phyloP scores from a whole-genome alignment of 1,139 yeast species.

The Magnusiomyces clavatus region DNA sequence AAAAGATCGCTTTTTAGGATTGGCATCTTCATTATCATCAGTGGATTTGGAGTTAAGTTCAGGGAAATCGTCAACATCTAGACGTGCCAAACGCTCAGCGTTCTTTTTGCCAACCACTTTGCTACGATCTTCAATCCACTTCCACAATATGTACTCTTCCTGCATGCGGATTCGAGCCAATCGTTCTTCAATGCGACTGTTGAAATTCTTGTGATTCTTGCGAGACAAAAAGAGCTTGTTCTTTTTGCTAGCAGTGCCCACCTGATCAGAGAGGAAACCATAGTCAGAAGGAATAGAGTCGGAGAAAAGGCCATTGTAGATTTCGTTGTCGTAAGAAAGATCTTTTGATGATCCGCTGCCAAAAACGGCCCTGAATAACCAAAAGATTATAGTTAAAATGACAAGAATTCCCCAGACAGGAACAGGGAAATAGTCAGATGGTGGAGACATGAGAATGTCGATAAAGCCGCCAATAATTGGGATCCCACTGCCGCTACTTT shows the following conservation, averaged over 20 bases:
- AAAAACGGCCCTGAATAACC: slow-evolving; percentile 22
- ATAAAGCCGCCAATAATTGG: slow-evolving; percentile 6
- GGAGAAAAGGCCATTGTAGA: not conserved
- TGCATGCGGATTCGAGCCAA: slow-evolving; percentile 25
- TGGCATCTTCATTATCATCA: not conserved
- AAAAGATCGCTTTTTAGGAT: slow-evolving; percentile 12
- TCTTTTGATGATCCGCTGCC: not conserved
- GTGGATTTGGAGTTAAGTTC: too few species aligned
- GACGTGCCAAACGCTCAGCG: too few species aligned
- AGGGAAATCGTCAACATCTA: too few species aligned
- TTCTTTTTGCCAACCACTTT: slow-evolving; percentile 14
- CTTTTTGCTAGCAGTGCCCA: slow-evolving; percentile 7
- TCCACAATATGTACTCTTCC: slow-evolving; percentile 68
- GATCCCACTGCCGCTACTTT: slow-evolving; percentile 3
- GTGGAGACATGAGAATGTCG: slow-evolving; percentile 10
- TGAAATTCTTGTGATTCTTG: not conserved
- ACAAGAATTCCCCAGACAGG: slow-evolving; percentile 19
- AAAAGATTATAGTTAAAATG: slow-evolving; percentile 16
- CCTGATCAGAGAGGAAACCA: slow-evolving; percentile 8
- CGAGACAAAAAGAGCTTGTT: not conserved
- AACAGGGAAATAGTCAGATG: slow-evolving; percentile 17
- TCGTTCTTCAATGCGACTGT: slow-evolving; percentile 4
- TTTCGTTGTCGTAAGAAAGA: not conserved
- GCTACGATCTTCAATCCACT: slow-evolving; percentile 63
- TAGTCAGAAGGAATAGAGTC: not conserved